Evolutionary conservation across 2,329 filamentous ascomycete genomes (phyloP).

Genomic region (Hirsutella minnesotensis): DNA sequence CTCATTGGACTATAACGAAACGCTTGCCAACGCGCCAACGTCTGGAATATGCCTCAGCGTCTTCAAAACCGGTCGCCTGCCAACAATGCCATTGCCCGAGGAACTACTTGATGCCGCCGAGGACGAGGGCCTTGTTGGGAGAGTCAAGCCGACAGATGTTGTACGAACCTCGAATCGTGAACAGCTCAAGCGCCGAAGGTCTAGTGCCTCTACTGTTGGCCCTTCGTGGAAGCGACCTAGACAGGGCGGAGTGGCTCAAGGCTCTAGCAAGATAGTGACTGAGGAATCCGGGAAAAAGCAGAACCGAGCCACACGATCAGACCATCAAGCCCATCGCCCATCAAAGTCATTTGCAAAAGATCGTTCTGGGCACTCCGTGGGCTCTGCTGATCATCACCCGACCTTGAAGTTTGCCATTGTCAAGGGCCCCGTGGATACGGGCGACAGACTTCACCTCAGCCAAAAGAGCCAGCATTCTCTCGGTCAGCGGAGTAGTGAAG

Average conservation of each 20-base stretch:
- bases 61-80: slow-evolving; percentile 23
- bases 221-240: slow-evolving; percentile 2
- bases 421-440: slow-evolving; percentile 60
- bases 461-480: slow-evolving; percentile 38
- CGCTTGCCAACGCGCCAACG: background rate
- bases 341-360: background rate
- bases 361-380: background rate
- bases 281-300: background rate
- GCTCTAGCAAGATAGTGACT: background rate
- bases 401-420: slow-evolving; percentile 59
- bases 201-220: background rate
- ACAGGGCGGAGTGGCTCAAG: background rate
- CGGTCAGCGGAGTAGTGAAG: slow-evolving; percentile 36
- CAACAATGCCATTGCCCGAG: slow-evolving; percentile 23
- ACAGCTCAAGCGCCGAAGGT: slow-evolving; percentile 3
- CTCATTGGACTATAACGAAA: background rate
- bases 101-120: slow-evolving; percentile 28
- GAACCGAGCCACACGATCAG: background rate
- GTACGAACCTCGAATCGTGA: slow-evolving; percentile 15
- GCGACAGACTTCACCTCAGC: slow-evolving; percentile 52
- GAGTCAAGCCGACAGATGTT: slow-evolving; percentile 7
- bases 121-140: slow-evolving; percentile 20
- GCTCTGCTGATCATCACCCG: slow-evolving; percentile 18
- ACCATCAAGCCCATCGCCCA: background rate
- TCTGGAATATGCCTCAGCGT: slow-evolving; percentile 31